A percentile compares a stretch with the other conserved stretches of the same genome.
Evolutionary conservation across 352 stramenopile species (phyloP).

Genomic region (Globisporangium spinosum): DNA sequence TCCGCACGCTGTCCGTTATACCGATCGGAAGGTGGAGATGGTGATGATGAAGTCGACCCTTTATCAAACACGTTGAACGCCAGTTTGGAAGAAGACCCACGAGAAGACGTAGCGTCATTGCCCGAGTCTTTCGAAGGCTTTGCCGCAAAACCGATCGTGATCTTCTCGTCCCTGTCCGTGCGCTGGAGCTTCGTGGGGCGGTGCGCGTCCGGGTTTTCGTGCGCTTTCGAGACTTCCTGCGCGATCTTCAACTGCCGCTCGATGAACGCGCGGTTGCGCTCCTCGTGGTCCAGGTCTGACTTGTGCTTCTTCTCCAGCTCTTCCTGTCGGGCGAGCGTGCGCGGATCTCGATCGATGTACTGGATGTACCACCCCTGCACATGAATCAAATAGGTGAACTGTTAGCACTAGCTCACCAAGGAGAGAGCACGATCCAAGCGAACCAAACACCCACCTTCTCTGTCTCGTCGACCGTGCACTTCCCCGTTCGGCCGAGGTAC

Average conservation of each 20-base stretch:
- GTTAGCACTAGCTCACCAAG: not conserved
- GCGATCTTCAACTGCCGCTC: conserved; percentile 73
- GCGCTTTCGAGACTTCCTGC: conserved; percentile 25
- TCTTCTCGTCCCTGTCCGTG: conserved; percentile 43
- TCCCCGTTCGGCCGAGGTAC: conserved; percentile 97
- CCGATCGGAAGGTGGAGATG: not conserved
- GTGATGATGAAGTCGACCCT: not conserved
- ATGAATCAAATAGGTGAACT: not conserved
- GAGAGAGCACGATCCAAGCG: not conserved
- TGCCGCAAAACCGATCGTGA: conserved; percentile 29
- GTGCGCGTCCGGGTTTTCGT: conserved; percentile 28
- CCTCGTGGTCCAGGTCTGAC: conserved; percentile 89
- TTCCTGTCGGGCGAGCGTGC: conserved; percentile 86
- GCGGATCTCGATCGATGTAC: conserved; percentile 93
- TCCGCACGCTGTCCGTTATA: conserved; percentile 11
- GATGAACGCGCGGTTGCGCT: conserved; percentile 75
- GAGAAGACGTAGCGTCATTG: not conserved
- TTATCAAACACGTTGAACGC: conserved; percentile 18
- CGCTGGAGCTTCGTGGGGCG: conserved; percentile 62
- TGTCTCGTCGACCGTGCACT: conserved; percentile 97
- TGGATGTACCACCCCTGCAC: conserved; percentile 93
- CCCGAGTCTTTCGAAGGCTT: conserved; percentile 28
- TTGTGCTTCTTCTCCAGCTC: conserved; percentile 84
- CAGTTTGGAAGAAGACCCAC: conserved; percentile 1
- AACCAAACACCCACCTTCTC: conserved; percentile 72